These are phyloP conservation scores for Ganoderma meredithae DNA, from an alignment of 1,284 basidiomycete species.

Conservation along the genomic window DNA sequence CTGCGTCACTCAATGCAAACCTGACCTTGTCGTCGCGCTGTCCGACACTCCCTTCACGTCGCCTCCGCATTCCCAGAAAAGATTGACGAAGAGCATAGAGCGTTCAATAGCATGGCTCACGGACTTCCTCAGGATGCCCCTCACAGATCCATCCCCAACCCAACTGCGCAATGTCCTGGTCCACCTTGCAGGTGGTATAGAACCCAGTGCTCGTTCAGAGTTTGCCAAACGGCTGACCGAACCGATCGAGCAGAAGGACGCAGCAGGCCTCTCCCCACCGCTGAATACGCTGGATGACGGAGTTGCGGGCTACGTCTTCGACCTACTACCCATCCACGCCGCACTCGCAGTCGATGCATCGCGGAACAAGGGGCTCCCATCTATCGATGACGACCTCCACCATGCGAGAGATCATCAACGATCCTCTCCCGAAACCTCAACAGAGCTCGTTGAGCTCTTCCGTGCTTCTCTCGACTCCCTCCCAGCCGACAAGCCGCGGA, in stretches of 20 bases:
- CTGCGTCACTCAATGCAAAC: conserved; percentile 59
- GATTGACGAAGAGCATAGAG: conserved; percentile 76
- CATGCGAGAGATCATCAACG: conserved; percentile 26
- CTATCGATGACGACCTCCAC: conserved; percentile 11
- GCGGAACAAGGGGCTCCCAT: not conserved
- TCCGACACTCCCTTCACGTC: conserved; percentile 72
- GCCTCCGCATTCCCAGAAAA: conserved; percentile 73
- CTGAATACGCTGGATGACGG: conserved; percentile 69
- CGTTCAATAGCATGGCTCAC: conserved; percentile 70
- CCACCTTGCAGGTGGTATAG: conserved; percentile 70
- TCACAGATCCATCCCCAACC: conserved; percentile 5
- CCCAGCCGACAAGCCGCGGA: conserved; percentile 61
- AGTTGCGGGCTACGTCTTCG: conserved; percentile 71
- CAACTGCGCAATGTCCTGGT: conserved; percentile 51
- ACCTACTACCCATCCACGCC: conserved; percentile 63
- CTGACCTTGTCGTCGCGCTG: conserved; percentile 77
- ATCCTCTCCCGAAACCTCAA: conserved; percentile 23
- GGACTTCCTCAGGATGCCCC: conserved; percentile 48
- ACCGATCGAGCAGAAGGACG: conserved; percentile 61
- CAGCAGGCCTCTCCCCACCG: conserved; percentile 53
- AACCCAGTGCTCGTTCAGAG: conserved; percentile 60
- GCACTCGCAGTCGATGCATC: conserved; percentile 27
- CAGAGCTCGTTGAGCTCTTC: conserved; percentile 47
- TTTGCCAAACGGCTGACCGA: conserved; percentile 71
- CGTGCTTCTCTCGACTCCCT: conserved; percentile 64